Evolutionary conservation across 192 early-diverging fungal species (phyloP), one percentile per base, ranked within the genome.

Genomic region (Gigaspora rosea): DNA sequence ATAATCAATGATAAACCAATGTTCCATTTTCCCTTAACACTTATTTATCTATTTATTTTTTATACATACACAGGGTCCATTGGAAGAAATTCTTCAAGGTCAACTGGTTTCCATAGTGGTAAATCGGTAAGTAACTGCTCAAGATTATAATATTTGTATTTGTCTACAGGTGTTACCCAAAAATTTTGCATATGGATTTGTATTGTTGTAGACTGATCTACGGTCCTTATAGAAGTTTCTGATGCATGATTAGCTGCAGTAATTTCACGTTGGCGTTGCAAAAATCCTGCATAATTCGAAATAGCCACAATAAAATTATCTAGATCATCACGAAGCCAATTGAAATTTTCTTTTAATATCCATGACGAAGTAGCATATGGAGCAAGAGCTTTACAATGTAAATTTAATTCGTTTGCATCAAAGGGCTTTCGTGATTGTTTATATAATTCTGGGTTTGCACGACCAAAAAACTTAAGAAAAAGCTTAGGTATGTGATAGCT

Each of bases 321-420:
- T 18, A 56, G 18, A 4, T 3, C 54, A 56, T 56, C 54, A 56
- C 54, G 4, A 9, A 56, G 54, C 54, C 54, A 56, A 56, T 56
- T 56, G 54, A 56, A 56, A 56, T 56, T 56, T 56, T 56, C 18
- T 9, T 18, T 56, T 58, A 58, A 20, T 22, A 58, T 58, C 57
- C 57, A 58, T 58, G n/a, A 58, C 6, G 57, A 58, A 22, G 18
- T 56, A 56, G 54, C 4, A 56, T 56, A 56, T 56, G 11, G 54
- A 56, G 54, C 54, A 56, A 58, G 18, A 7, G 12, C 18, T 58
- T 58, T 11, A n/a, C 41, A 41, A 41, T 41, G 18, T 22, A 58
- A 58, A 58, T 58, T 58, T 8, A 58, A 22, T 58, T 58, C 57
- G 18, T 58, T 58, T 58, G 57, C 57, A 58, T 58, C 18, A 58